phyloP scores from a whole-genome alignment of 2,329 filamentous ascomycete species.

The Aspergillus floridensis region DNA sequence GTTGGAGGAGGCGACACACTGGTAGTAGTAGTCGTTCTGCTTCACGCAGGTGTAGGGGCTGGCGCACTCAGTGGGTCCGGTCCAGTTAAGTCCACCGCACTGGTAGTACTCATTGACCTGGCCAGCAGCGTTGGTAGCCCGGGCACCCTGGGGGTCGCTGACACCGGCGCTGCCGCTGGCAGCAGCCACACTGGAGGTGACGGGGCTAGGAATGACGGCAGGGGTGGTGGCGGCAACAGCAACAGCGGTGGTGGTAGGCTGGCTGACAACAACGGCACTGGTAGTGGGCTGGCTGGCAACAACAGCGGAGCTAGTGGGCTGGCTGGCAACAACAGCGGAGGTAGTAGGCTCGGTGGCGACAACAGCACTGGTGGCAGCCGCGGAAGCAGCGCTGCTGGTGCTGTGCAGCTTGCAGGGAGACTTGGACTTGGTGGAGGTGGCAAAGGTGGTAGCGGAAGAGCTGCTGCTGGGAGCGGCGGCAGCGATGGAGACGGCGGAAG shows the following conservation, averaged over 20 bases:
- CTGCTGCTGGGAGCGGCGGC: neutral
- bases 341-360: neutral
- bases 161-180: constrained; percentile 8
- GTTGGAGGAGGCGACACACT: constrained; percentile 29
- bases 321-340: neutral
- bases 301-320: neutral
- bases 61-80: constrained; percentile 33
- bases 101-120: constrained; percentile 26
- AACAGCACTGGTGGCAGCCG: constrained; percentile 9
- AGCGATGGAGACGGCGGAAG: constrained; percentile 1
- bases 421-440: constrained; percentile 4
- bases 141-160: constrained; percentile 5
- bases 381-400: neutral
- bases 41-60: constrained; percentile 32
- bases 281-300: neutral
- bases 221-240: constrained; percentile 9
- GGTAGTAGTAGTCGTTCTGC: constrained; percentile 40
- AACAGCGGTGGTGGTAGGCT: constrained; percentile 2
- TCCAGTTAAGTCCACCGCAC: constrained; percentile 40
- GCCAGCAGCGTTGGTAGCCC: constrained; percentile 8
- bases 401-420: constrained; percentile 4
- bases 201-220: neutral
- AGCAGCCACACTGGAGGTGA: neutral
- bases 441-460: neutral
- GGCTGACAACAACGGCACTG: constrained; percentile 1